Evolutionary conservation across 306 rosid genomes (phyloP).

Genomic region (Casuarina glauca): DNA sequence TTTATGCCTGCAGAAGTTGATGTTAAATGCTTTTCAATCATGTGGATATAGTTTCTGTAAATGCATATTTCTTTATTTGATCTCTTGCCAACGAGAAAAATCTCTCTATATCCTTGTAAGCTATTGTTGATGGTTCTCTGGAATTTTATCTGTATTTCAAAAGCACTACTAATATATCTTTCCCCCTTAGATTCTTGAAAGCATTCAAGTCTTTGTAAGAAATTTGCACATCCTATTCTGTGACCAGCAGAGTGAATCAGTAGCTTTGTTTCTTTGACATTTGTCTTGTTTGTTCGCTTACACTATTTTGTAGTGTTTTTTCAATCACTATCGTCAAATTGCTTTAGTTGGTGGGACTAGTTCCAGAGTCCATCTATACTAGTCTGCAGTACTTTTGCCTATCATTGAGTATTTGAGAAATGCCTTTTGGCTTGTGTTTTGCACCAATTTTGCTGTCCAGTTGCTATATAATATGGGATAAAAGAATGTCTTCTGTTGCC

Average conservation of each 20-base stretch:
- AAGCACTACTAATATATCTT: slow-evolving; percentile 18
- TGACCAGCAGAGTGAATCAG: slow-evolving; percentile 56
- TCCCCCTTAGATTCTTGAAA: slow-evolving; percentile 69
- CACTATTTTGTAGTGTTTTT: neutral
- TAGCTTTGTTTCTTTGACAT: slow-evolving; percentile 35
- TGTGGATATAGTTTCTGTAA: neutral
- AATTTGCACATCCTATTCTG: slow-evolving; percentile 66
- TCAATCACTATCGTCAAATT: neutral
- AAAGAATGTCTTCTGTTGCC: too few relatives aligned
- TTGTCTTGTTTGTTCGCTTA: neutral
- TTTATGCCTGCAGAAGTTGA: neutral
- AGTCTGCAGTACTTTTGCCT: too few relatives aligned
- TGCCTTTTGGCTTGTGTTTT: too few relatives aligned
- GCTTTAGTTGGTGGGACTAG: neutral
- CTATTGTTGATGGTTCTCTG: neutral
- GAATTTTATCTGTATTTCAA: neutral
- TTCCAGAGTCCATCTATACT: neutral
- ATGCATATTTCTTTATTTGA: neutral
- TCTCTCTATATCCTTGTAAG: neutral
- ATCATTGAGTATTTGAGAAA: too few relatives aligned
- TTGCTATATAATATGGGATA: too few relatives aligned
- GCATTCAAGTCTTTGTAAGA: slow-evolving; percentile 83
- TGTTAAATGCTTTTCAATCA: neutral
- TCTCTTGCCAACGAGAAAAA: too few relatives aligned
- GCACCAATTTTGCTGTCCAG: too few relatives aligned